Evolutionary conservation across 2,329 filamentous ascomycete genomes (phyloP).

Genomic region (Aotearoamyces nothofagi): DNA sequence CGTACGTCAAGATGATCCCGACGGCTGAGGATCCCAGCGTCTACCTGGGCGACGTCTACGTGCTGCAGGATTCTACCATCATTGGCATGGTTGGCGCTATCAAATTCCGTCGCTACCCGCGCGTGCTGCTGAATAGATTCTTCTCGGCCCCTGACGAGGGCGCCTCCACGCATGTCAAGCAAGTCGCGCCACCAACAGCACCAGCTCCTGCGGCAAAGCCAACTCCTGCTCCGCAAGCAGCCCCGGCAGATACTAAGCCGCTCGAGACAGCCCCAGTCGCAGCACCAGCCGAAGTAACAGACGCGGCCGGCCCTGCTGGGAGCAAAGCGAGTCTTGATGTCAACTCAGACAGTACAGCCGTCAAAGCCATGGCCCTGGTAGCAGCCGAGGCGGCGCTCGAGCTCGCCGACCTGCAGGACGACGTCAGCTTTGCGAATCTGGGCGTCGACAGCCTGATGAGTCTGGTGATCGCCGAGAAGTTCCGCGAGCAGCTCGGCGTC

Average conservation of each 20-base stretch:
- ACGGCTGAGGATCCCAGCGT: slow-evolving; percentile 14
- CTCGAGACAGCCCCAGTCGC: not conserved
- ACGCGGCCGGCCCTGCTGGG: not conserved
- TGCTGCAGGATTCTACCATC: slow-evolving; percentile 20
- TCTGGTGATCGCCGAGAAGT: not conserved
- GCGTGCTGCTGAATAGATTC: slow-evolving; percentile 20
- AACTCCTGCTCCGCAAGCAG: not conserved
- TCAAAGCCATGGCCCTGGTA: slow-evolving; percentile 6
- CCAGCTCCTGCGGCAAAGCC: not conserved
- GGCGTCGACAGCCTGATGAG: slow-evolving; percentile 22
- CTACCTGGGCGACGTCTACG: slow-evolving; percentile 21
- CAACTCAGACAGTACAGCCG: not conserved
- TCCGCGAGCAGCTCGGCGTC: slow-evolving; percentile 14
- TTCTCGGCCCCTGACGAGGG: not conserved
- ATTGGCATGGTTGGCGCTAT: slow-evolving; percentile 20
- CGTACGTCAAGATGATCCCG: slow-evolving; percentile 17
- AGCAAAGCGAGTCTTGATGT: too few species aligned
- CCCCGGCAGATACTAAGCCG: not conserved
- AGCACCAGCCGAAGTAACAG: not conserved
- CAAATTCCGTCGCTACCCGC: slow-evolving; percentile 23
- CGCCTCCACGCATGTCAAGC: not conserved
- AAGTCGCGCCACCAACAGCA: not conserved
- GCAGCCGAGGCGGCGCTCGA: slow-evolving; percentile 17
- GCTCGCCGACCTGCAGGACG: slow-evolving; percentile 12
- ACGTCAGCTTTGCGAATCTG: slow-evolving; percentile 16